Evolutionary conservation across 108 stramenopile species (phyloP), one percentile per base, ranked within the genome.

Genomic region (Cyclotella atomus): DNA sequence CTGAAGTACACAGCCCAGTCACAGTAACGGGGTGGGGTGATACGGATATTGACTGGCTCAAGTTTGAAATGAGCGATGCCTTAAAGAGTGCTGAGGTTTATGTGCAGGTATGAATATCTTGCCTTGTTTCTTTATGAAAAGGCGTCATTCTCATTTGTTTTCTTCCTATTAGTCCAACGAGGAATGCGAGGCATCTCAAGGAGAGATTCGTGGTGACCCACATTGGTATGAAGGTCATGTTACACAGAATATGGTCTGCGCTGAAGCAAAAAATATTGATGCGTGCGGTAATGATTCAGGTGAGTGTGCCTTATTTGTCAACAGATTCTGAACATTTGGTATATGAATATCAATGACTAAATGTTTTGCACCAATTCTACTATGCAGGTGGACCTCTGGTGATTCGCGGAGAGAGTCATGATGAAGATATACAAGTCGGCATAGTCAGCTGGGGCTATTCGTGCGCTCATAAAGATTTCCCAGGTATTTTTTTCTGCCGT

Each of bases 1-100:
- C 86, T 17, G 24, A 36, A 0, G 63, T 59, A 20, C 74, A 76
- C 15, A 35, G 54, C n/a, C 49, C 43, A 1, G 59, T 88, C 9
- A 85, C 84, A 0, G 77, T 79, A 0, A 70, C 85, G 63, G 90
- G 90, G 29, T 76, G 84, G 65, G 89, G 87, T 35, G 61, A 57
- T 59, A 73, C 59, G 10, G 34, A 53, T 33, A 28, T 49, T 9
- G 65, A 41, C 34, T 62, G 67, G 5, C 24, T 44, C 3, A 35
- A 24, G 0, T 4, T 28, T 23, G 36, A 46, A 19, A 19, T 55
- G 28, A 62, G 63, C 24, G 52, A 55, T 47, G 65, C 46, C 1
- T 46, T 80, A 20, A 60, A 38, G 27, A 50, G 27, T 35, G 67
- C 61, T 0, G 52, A 80, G 17, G 66, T 73, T 0, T 59, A 41